A percentile compares a stretch with the other conserved stretches of the same genome.
These are phyloP conservation scores for Rhodofomes roseus DNA, from an alignment of 1,284 basidiomycete species.

Conservation along the genomic window DNA sequence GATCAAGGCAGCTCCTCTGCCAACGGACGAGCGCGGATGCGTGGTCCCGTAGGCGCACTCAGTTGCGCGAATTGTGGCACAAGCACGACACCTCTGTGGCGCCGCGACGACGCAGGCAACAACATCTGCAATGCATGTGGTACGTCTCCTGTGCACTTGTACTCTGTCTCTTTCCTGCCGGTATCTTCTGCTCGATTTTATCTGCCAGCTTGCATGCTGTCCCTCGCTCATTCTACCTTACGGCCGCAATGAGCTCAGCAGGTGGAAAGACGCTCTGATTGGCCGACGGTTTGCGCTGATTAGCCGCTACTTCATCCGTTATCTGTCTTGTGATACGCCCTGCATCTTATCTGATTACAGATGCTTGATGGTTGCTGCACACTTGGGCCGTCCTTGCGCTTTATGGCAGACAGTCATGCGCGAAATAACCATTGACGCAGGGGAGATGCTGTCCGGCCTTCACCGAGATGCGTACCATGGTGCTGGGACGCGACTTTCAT, in stretches of 20 bases:
- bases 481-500: slow-evolving; percentile 8
- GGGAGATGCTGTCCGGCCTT: slow-evolving; percentile 1
- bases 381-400: slow-evolving; percentile 2
- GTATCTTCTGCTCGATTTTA: neutral
- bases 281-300: neutral
- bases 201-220: neutral
- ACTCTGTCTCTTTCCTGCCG: slow-evolving; percentile 17
- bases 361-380: neutral
- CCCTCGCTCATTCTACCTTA: neutral
- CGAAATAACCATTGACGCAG: neutral
- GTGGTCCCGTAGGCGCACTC: slow-evolving; percentile 70
- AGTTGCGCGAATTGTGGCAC: slow-evolving; percentile 92
- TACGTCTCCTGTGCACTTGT: slow-evolving; percentile 46
- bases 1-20: slow-evolving; percentile 13
- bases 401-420: neutral
- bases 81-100: slow-evolving; percentile 92
- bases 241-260: slow-evolving; percentile 6
- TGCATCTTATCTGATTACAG: slow-evolving; percentile 10
- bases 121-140: slow-evolving; percentile 93
- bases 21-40: slow-evolving; percentile 29
- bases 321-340: slow-evolving; percentile 5
- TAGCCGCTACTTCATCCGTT: neutral
- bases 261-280: neutral
- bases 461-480: slow-evolving; percentile 4
- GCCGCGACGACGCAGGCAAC: slow-evolving; percentile 90